phyloP scores from a whole-genome alignment of 2,329 filamentous ascomycete genomes.

The Beauveria medogensis region DNA sequence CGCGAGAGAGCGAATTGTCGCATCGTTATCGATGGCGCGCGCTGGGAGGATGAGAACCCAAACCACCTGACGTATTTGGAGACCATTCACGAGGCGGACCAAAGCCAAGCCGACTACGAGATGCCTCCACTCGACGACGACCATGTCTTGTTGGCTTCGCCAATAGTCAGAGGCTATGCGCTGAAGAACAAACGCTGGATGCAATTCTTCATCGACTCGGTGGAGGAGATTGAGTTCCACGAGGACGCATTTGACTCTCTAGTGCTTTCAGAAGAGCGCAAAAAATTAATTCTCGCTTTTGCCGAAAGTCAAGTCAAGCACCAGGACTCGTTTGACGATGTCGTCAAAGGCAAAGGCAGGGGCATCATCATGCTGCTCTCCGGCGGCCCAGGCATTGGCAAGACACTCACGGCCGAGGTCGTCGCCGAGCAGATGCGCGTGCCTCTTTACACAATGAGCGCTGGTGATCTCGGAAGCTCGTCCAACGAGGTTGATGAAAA shows the following conservation, averaged over 20 bases:
- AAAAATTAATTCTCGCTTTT: slow-evolving; percentile 62
- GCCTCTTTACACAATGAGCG: slow-evolving; percentile 75
- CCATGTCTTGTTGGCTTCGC: slow-evolving; percentile 74
- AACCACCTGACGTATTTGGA: slow-evolving; percentile 72
- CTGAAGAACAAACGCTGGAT: slow-evolving; percentile 88
- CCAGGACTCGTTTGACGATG: slow-evolving; percentile 72
- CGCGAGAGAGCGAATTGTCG: slow-evolving; percentile 37
- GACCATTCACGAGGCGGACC: slow-evolving; percentile 51
- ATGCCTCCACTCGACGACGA: slow-evolving; percentile 65
- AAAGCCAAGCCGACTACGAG: slow-evolving; percentile 29
- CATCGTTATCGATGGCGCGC: slow-evolving; percentile 78
- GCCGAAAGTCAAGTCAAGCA: slow-evolving; percentile 76
- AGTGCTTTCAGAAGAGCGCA: slow-evolving; percentile 58
- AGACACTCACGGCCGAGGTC: slow-evolving; percentile 79
- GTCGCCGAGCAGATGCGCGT: slow-evolving; percentile 77
- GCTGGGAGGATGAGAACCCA: slow-evolving; percentile 75
- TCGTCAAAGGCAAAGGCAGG: slow-evolving; percentile 77
- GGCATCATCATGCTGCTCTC: slow-evolving; percentile 79
- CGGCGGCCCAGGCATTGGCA: slow-evolving; percentile 79
- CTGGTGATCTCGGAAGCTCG: slow-evolving; percentile 74
- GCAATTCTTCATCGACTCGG: slow-evolving; percentile 74
- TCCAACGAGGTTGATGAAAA: slow-evolving; percentile 65
- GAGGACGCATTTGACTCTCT: slow-evolving; percentile 72
- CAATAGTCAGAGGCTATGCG: slow-evolving; percentile 77
- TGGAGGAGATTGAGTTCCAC: slow-evolving; percentile 80